Percentiles rank a stretch among this genome's conserved stretches.
Evolutionary conservation across 225 moss, liverwort and hornwort species (phyloP).

Genomic region (Polytrichum formosum): DNA sequence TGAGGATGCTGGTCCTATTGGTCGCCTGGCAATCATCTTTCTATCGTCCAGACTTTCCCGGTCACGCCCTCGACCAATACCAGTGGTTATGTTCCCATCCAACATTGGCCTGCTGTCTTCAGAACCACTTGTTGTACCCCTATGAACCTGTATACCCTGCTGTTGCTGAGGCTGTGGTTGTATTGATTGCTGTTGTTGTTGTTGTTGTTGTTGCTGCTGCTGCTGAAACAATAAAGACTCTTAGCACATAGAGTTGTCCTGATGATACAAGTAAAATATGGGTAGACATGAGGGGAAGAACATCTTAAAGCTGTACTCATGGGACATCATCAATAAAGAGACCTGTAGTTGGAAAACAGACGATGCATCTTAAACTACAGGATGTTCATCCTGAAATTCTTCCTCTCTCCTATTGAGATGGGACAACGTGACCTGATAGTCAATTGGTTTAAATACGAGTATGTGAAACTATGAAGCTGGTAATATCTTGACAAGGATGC

Average conservation of each 20-base stretch:
- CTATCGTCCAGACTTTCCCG: constrained; percentile 32
- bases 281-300: neutral
- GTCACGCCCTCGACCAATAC: constrained; percentile 22
- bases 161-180: constrained; percentile 42
- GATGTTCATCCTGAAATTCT: too few relatives aligned
- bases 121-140: constrained; percentile 3
- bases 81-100: constrained; percentile 28
- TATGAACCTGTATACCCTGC: constrained; percentile 29
- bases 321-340: too few relatives aligned
- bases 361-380: too few relatives aligned
- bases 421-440: too few relatives aligned
- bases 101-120: constrained; percentile 31
- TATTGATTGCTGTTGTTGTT: neutral
- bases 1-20: constrained; percentile 25
- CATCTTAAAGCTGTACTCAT: too few relatives aligned
- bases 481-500: too few relatives aligned
- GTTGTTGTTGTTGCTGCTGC: constrained; percentile 9
- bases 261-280: neutral
- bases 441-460: too few relatives aligned
- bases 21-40: constrained; percentile 31
- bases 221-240: neutral
- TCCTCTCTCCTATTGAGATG: too few relatives aligned
- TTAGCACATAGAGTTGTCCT: neutral
- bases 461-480: too few relatives aligned
- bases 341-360: too few relatives aligned